A percentile compares a stretch with the other conserved stretches of the same genome.
Conservation (phyloP, 2,329 filamentous ascomycete genomes). For the Trichoderma afroharzianum region DNA sequence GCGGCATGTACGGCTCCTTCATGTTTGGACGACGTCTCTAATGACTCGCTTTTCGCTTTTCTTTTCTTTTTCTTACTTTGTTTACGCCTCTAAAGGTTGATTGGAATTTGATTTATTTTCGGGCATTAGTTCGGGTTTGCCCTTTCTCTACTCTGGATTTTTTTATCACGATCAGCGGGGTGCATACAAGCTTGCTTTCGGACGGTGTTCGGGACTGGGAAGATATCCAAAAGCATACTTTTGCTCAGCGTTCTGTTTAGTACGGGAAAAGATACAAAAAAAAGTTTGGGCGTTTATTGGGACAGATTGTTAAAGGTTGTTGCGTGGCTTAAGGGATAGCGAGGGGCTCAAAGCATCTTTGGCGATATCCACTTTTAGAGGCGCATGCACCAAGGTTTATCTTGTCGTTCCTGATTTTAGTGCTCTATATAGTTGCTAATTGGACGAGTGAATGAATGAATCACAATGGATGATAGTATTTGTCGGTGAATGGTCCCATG, state of each 20-base stretch:
- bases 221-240: constrained; percentile 18
- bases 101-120: not conserved
- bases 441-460: not conserved
- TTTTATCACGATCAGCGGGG: not conserved
- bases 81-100: not conserved
- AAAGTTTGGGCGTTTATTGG: not conserved
- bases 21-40: constrained; percentile 61
- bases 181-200: constrained; percentile 5
- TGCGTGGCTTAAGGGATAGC: not conserved
- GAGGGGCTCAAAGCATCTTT: constrained; percentile 3
- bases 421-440: not conserved
- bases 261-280: constrained; percentile 7
- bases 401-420: not conserved
- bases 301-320: not conserved
- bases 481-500: not conserved
- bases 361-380: constrained; percentile 17
- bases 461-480: not conserved
- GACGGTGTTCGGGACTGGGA: constrained; percentile 18
- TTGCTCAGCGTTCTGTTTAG: constrained; percentile 10
- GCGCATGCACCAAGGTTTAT: not conserved
- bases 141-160: not conserved
- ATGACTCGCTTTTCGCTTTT: not conserved
- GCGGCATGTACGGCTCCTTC: constrained; percentile 81
- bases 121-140: not conserved
- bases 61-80: not conserved